Conservation (phyloP, 768 basidiomycete genomes). For the Auricularia sp. region DNA sequence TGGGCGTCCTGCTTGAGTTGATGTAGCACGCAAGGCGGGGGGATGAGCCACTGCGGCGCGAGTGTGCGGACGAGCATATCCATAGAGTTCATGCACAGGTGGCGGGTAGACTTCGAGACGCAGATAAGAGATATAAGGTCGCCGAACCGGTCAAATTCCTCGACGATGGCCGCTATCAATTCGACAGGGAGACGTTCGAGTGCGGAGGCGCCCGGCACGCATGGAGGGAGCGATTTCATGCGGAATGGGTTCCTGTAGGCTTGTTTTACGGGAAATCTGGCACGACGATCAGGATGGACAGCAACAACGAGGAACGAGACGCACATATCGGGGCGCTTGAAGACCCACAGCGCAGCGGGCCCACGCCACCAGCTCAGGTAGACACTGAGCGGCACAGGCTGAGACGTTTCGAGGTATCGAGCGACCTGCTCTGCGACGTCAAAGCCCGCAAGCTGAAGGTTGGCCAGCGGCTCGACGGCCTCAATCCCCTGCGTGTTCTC, state of each 20-base stretch:
- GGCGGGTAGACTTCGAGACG: neutral
- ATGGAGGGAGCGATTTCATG: neutral
- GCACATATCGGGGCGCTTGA: neutral
- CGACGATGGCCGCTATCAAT: neutral
- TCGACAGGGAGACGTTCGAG: neutral
- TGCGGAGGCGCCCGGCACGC: neutral
- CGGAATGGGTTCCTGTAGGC: neutral
- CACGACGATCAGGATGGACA: neutral
- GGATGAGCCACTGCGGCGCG: neutral
- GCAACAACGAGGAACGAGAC: neutral
- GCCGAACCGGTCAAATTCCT: neutral
- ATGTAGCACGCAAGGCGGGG: too few relatives aligned
- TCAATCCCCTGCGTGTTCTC: neutral
- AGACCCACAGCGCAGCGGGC: neutral
- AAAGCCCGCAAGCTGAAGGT: neutral
- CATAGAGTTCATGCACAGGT: neutral
- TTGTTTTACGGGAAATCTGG: neutral
- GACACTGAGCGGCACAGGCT: neutral
- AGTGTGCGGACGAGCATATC: neutral
- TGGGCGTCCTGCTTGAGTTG: neutral
- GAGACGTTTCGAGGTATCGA: neutral
- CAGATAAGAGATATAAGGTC: neutral
- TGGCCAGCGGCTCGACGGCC: neutral
- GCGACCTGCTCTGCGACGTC: neutral
- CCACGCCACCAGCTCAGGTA: neutral